These are phyloP conservation scores for Lablab purpureus DNA, from an alignment of 306 rosid genomes.

Conservation along the genomic window DNA sequence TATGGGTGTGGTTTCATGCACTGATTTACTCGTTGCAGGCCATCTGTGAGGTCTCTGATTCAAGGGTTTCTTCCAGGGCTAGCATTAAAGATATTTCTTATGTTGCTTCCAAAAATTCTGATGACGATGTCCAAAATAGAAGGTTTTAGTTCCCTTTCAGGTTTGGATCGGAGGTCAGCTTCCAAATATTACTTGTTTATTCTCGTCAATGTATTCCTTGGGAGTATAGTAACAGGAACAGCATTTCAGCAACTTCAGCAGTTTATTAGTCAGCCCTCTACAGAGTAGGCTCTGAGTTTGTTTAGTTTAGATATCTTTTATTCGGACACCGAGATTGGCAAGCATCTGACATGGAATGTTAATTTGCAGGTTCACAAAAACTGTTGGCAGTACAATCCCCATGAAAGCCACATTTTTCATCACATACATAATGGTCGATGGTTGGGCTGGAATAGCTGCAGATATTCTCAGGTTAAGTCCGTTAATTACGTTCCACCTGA, in stretches of 20 bases:
- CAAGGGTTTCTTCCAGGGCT: constrained; percentile 97
- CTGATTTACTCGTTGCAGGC: constrained; percentile 61
- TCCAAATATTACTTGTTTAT: constrained; percentile 77
- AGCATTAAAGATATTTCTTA: constrained; percentile 82
- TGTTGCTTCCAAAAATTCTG: constrained; percentile 71
- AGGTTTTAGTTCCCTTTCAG: constrained; percentile 73
- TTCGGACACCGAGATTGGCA: constrained; percentile 14
- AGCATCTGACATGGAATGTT: constrained; percentile 36
- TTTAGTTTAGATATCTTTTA: constrained; percentile 24
- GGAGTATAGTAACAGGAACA: constrained; percentile 85
- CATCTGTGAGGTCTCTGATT: constrained; percentile 65
- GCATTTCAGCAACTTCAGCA: constrained; percentile 84
- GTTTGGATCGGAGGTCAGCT: constrained; percentile 86
- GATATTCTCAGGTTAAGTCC: constrained; percentile 80
- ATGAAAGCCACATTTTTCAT: constrained; percentile 98
- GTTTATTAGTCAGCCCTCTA: constrained; percentile 62
- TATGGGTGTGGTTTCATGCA: constrained; percentile 35
- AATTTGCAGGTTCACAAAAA: constrained; percentile 73
- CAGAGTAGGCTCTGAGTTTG: constrained; percentile 62
- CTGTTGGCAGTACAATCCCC: constrained; percentile 84
- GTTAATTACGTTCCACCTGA: constrained; percentile 70
- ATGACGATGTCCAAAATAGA: constrained; percentile 86
- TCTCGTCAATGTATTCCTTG: constrained; percentile 89
- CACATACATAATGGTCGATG: constrained; percentile 91
- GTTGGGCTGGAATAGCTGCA: constrained; percentile 93